Evolutionary conservation across 352 stramenopile genomes (phyloP), one percentile per base, ranked within the genome.

Genomic region (Pythium apleroticum): DNA sequence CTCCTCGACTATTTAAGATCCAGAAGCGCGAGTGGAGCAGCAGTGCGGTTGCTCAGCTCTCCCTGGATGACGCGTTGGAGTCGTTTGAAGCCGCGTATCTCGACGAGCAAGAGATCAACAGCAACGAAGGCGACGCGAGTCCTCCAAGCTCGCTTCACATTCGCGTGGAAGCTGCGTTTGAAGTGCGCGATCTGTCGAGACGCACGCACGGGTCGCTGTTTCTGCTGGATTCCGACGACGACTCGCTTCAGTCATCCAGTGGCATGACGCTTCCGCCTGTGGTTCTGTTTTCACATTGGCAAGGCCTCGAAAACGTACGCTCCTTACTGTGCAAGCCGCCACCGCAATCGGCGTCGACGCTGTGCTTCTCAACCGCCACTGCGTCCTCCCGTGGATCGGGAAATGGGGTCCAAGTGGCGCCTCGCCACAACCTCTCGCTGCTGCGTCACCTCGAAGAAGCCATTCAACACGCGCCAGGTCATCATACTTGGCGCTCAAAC

Each of bases 291-390:
- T 70, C 62, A 0, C 24, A 60, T 22, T 75, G 68, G 68, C 39
- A 52, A 17, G 68, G 68, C 3, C 52, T 75, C 37, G 68, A 75
- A 27, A 75, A 75, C 35, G 55, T 75, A 2, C 68, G 64, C 9
- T 66, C 68, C 7, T 43, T 75, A 12, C n/a, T 66, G 14, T 71
- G 63, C 41, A 71, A 71, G 28, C 68, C 68, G 19, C 63, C 68
- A 12, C 62, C 67, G 14, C 68, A 71, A 25, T 62, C 56, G 2
- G 15, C 33, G 3, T 65, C 58, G 15, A 57, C 48, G 24, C 43
- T 71, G 2, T 71, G 63, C 30, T 63, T 75, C 35, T 64, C 62
- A 11, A 41, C 4, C 12, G 33, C 12, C 20, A 8, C 43, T 28
- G 43, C 27, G 4, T 14, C 37, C 9, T 46, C 37, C 7, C 14